These are phyloP conservation scores for Metschnikowia anglica DNA, from an alignment of 805 yeast species.

Conservation along the genomic window DNA sequence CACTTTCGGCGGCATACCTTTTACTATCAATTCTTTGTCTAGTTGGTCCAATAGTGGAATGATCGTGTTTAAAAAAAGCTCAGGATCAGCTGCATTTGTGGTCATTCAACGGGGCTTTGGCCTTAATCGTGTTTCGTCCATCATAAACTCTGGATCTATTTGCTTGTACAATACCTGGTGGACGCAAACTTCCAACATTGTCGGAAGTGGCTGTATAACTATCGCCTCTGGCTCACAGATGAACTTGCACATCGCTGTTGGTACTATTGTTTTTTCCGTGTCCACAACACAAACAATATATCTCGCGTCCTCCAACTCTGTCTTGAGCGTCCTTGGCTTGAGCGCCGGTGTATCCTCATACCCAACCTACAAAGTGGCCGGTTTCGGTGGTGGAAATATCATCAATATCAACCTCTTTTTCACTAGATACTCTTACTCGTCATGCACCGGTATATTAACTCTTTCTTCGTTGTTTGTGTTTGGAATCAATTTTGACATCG, in stretches of 20 bases:
- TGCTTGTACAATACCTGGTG: constrained; percentile 26
- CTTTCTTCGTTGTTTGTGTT: constrained; percentile 1
- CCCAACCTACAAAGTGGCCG: constrained; percentile 10
- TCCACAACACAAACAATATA: constrained; percentile 4
- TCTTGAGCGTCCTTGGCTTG: constrained; percentile 7
- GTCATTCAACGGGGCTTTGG: background rate
- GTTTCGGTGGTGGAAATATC: constrained; percentile 15
- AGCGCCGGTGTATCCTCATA: background rate
- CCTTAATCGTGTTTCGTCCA: constrained; percentile 6
- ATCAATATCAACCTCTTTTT: constrained; percentile 8
- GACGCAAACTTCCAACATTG: constrained; percentile 23
- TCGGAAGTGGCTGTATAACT: constrained; percentile 27
- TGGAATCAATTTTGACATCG: constrained; percentile 8
- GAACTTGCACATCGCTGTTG: constrained; percentile 7
- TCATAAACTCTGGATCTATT: constrained; percentile 29
- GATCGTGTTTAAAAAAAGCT: constrained; percentile 5
- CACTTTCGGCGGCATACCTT: constrained; percentile 18
- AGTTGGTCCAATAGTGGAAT: constrained; percentile 11
- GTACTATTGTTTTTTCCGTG: constrained; percentile 1
- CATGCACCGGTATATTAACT: constrained; percentile 12
- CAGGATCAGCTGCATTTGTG: constrained; percentile 3
- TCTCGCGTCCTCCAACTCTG: constrained; percentile 3
- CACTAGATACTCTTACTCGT: constrained; percentile 7
- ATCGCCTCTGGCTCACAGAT: constrained; percentile 2
- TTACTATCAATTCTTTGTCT: constrained; percentile 2